These are phyloP conservation scores for Rhodotorula graminis DNA, from an alignment of 768 basidiomycete genomes.

Conservation along the genomic window DNA sequence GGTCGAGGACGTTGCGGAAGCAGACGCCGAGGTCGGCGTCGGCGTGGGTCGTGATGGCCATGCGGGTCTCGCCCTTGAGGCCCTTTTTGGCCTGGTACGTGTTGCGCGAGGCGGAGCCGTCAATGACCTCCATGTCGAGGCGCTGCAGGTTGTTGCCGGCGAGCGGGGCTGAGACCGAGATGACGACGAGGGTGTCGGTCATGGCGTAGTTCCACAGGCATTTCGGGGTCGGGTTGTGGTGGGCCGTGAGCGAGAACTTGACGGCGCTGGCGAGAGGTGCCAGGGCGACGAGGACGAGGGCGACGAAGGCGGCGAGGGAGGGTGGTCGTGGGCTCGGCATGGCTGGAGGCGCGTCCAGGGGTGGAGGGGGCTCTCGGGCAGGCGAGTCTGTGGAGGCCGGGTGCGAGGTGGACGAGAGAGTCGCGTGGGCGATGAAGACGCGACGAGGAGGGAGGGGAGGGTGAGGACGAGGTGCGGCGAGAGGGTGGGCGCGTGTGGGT, in stretches of 20 bases:
- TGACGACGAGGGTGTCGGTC: conserved; percentile 80
- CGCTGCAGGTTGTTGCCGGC: conserved; percentile 48
- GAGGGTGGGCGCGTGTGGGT: too few species aligned
- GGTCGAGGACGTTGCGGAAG: conserved; percentile 73
- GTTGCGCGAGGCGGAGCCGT: conserved; percentile 76
- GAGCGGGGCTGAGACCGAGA: conserved; percentile 80
- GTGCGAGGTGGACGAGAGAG: too few species aligned
- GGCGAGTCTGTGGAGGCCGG: too few species aligned
- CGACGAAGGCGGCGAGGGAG: neutral
- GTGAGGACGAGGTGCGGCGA: too few species aligned
- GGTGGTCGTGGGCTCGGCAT: neutral
- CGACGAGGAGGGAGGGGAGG: too few species aligned
- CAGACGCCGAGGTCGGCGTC: conserved; percentile 95
- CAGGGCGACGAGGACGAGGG: conserved; percentile 14
- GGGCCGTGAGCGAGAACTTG: conserved; percentile 75
- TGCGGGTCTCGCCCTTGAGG: conserved; percentile 81
- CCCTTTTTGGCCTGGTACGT: conserved; percentile 83
- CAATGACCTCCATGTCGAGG: conserved; percentile 88
- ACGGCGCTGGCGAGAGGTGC: conserved; percentile 55
- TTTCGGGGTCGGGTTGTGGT: conserved; percentile 67
- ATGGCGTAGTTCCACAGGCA: conserved; percentile 96
- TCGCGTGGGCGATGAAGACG: too few species aligned
- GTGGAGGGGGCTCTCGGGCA: neutral
- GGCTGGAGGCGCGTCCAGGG: neutral
- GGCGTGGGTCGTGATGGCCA: conserved; percentile 88